Percentiles rank a stretch among this genome's conserved stretches.
Conservation (phyloP, 306 rosid species). For the Lathyrus oleraceus region DNA sequence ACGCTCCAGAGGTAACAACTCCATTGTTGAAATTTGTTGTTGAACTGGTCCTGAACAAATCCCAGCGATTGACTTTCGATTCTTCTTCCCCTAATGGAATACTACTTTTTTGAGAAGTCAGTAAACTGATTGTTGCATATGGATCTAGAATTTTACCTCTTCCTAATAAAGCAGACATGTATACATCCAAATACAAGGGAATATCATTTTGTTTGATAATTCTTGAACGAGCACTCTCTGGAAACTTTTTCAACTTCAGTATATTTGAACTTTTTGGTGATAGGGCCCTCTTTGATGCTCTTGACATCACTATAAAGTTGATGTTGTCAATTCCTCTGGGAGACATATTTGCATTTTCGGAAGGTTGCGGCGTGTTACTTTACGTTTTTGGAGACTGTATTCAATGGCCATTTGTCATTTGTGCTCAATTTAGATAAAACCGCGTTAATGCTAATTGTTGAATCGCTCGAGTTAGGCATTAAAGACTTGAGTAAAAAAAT, state of each 20-base stretch:
- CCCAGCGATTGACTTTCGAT: no score
- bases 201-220: conserved; percentile 78
- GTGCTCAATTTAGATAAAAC: conserved; percentile 65
- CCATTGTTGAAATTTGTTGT: no score
- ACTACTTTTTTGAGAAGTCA: no score
- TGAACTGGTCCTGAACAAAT: no score
- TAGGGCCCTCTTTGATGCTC: conserved; percentile 76
- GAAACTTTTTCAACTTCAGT: conserved; percentile 88
- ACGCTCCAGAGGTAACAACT: no score
- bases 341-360: conserved; percentile 77
- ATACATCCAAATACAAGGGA: conserved; percentile 84
- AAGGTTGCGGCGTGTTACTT: conserved; percentile 81
- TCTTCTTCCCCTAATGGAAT: no score
- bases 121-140: conserved; percentile 78
- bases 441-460: conserved; percentile 64
- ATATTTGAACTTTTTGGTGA: conserved; percentile 92
- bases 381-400: conserved; percentile 72
- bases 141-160: conserved; percentile 78
- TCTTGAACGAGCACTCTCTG: conserved; percentile 77
- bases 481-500: no score
- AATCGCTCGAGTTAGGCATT: no score
- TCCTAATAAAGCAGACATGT: conserved; percentile 72
- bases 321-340: conserved; percentile 74
- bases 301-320: no score
- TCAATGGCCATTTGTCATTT: conserved; percentile 66